Evolutionary conservation across 2,329 filamentous ascomycete genomes (phyloP), one percentile per base, ranked within the genome.

Genomic region (Talaromyces verruculosus): DNA sequence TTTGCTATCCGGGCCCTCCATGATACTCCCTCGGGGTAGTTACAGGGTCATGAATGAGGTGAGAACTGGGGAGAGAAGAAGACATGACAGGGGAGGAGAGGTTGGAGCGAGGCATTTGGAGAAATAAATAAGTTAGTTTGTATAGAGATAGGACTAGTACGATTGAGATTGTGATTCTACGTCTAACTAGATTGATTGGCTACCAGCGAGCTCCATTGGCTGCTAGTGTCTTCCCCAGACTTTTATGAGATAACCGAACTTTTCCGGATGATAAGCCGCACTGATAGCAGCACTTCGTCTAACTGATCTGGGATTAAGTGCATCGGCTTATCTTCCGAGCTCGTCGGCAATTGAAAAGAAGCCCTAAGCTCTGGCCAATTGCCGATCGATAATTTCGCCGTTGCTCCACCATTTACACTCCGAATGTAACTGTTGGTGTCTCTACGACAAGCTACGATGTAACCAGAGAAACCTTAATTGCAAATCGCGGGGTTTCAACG

Each of bases 1-100:
- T 33, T 58, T 65, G 30, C 19, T 57, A 15, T 65, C 51, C 41
- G 64, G n/a, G 13, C 62, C 64, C 15, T 53, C 59, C 64, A 65
- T 65, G 41, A 45, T 45, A 10, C n/a, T 11, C n/a, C 11, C 39
- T 41, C 39, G 39, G 39, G n/a, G 17, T 41, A 6, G 39, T 41
- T n/a, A n/a, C 39, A 41, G 15, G 17, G 41, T 45, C n/a, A 19
- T 45, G 41, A 45, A 45, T 22, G n/a, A 45, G 41, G 13, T 1
- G 8, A 22, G 41, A 19, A 22, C 10, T 39, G 41, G 41, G n/a
- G 41, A 45, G 8, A 45, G 41, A 19, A 45, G 41, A 45, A 10
- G 41, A 11, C 41, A 45, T 45, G 41, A 22, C n/a, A 22, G 19
- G 19, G n/a, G 41, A 19, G 41, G 17, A 37, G 41, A 41, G 6